Base-by-base conservation (phyloP, 164 flowering plant genomes). In the Umbellularia californica region DNA sequence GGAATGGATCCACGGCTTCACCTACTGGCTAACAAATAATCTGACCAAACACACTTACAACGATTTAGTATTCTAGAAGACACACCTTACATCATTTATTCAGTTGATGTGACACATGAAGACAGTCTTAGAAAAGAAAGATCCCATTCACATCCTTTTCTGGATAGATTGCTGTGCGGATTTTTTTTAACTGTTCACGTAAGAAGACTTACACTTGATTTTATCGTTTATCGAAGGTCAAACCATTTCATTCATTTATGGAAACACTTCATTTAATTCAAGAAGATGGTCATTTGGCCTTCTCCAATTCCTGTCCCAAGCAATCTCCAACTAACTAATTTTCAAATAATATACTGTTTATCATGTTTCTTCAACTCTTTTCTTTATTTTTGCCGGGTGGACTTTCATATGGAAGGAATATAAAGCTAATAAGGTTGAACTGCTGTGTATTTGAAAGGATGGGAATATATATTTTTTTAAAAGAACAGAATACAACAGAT, bases 281-380 rank as follows among this genome's bases (percentile, higher is more conserved):
- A 47, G 27, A 50, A 69, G 52, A 22, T 47, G 22, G 20, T 47
- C 51, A n/a, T 33, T 68, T 30, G 11, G 47, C 33, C 50, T 23
- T 14, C 68, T 47, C 23, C 24, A 6, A 12, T 75, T 58, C 28
- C 52, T n/a, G 60, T 62, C 58, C 60, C 50, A 15, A 33, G 5
- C 63, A 68, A 55, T 58, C 50, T 64, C 71, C 77, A 80, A 74
- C 75, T 60, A 70, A 77, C 69, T 70, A 23, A 6, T 69, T 60
- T 76, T 65, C 55, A 70, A 70, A 72, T 30, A 60, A 35, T 69
- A 51, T 69, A 52, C 76, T 10, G 73, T 72, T 79, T 69, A 69
- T 69, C 50, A 64, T 69, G 76, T 64, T 71, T 51, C 65, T 65
- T 35, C 70, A 51, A 58, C 25, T 69, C 30, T 6, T 30, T 22